These are phyloP conservation scores for Pythium vanterpoolii DNA, from an alignment of 352 stramenopile species.

Conservation along the genomic window DNA sequence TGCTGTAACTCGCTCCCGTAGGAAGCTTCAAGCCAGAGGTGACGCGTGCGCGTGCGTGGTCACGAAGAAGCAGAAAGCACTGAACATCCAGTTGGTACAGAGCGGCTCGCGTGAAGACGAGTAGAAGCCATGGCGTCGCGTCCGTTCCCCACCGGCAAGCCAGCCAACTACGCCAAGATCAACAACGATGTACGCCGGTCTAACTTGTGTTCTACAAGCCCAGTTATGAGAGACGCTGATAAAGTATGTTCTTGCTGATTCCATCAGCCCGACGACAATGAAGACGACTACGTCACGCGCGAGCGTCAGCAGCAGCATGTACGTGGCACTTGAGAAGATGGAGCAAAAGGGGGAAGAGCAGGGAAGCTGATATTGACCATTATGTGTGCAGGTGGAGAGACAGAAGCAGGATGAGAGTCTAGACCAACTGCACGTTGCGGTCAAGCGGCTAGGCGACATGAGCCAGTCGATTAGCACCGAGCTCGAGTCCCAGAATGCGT, in stretches of 20 bases:
- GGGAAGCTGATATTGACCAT: not conserved
- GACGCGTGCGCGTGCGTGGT: too few species aligned
- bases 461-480: slow-evolving; percentile 83
- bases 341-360: not conserved
- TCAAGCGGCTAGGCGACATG: slow-evolving; percentile 82
- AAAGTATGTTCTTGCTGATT: not conserved
- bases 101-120: not conserved
- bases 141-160: slow-evolving; percentile 54
- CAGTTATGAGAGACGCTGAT: not conserved
- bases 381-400: slow-evolving; percentile 40
- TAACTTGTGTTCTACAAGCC: slow-evolving; percentile 4
- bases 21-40: not conserved
- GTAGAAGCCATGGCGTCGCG: slow-evolving; percentile 40
- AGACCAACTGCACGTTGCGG: slow-evolving; percentile 68
- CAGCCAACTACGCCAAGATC: slow-evolving; percentile 69
- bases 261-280: slow-evolving; percentile 36
- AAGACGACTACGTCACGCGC: slow-evolving; percentile 53
- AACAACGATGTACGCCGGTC: slow-evolving; percentile 45
- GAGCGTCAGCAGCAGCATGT: slow-evolving; percentile 57
- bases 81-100: too few species aligned
- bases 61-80: not conserved
- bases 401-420: slow-evolving; percentile 84
- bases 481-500: slow-evolving; percentile 81
- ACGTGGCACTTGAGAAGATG: not conserved
- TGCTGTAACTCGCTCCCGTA: too few species aligned